phyloP scores from a whole-genome alignment of 352 stramenopile genomes.

The Stephanocyclus meneghinianus region DNA sequence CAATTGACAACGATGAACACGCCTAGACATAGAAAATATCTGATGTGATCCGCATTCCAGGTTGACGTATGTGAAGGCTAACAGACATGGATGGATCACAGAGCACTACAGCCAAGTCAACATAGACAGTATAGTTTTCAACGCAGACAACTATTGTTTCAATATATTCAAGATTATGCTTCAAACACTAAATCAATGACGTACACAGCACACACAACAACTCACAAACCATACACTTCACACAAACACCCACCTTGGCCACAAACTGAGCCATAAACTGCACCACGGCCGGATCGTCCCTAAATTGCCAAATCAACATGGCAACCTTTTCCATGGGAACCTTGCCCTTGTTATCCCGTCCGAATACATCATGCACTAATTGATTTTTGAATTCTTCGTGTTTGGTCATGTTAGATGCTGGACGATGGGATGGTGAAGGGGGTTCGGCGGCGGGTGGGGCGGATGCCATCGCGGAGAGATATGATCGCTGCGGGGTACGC shows the following conservation, averaged over 20 bases:
- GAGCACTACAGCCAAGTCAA: no score
- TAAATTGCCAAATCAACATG: slow-evolving; percentile 84
- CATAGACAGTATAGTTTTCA: no score
- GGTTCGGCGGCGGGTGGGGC: background rate
- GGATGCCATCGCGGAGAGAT: background rate
- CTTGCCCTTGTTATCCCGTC: slow-evolving; percentile 62
- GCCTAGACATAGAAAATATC: no score
- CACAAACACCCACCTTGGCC: slow-evolving; percentile 60
- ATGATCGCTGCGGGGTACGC: background rate
- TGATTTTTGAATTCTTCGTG: slow-evolving; percentile 65
- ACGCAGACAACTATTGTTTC: no score
- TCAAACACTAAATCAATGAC: background rate
- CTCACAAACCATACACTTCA: background rate
- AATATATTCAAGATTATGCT: background rate
- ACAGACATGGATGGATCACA: no score
- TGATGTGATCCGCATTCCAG: no score
- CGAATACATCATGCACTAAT: slow-evolving; percentile 80
- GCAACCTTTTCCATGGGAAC: slow-evolving; percentile 84
- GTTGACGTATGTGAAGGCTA: no score
- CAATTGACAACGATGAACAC: no score
- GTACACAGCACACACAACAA: background rate
- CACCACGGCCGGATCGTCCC: slow-evolving; percentile 78
- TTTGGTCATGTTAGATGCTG: slow-evolving; percentile 2
- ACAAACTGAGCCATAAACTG: slow-evolving; percentile 84
- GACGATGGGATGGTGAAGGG: background rate